phyloP scores from a whole-genome alignment of 306 rosid genomes.

The Cajanus cajan region DNA sequence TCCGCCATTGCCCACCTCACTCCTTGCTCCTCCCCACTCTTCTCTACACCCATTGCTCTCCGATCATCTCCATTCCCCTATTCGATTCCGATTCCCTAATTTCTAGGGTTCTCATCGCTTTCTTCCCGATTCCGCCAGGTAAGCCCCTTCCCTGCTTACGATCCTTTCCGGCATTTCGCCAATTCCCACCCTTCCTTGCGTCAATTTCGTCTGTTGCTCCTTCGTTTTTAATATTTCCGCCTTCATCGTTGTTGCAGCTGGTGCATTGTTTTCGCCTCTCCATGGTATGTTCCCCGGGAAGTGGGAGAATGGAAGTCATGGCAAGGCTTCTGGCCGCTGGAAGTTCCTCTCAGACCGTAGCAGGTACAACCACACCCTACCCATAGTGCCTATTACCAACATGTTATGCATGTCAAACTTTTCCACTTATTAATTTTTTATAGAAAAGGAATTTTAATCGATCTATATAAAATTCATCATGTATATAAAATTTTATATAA shows the following conservation, averaged over 20 bases:
- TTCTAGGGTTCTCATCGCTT: slow-evolving; percentile 19
- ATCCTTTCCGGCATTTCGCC: neutral
- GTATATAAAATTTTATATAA: too few species aligned
- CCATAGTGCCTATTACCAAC: neutral
- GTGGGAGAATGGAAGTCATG: slow-evolving; percentile 84
- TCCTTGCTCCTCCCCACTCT: neutral
- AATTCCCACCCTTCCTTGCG: neutral
- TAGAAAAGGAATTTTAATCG: too few species aligned
- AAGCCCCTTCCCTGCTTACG: neutral
- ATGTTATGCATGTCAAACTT: neutral
- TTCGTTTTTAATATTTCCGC: neutral
- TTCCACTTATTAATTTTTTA: too few species aligned
- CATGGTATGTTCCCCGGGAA: slow-evolving; percentile 66
- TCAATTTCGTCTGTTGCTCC: neutral
- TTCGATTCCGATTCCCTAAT: slow-evolving; percentile 1
- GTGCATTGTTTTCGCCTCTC: slow-evolving; percentile 16
- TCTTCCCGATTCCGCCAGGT: slow-evolving; percentile 22
- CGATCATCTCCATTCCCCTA: neutral
- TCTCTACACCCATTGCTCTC: slow-evolving; percentile 35
- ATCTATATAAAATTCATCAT: too few species aligned
- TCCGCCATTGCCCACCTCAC: slow-evolving; percentile 33
- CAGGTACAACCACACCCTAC: slow-evolving; percentile 46
- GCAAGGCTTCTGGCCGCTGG: slow-evolving; percentile 72
- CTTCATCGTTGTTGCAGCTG: slow-evolving; percentile 12
- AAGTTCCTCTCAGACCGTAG: slow-evolving; percentile 47